Percentiles rank a stretch among this genome's conserved stretches.
Evolutionary conservation across 441 rosid species (phyloP).

Genomic region (Gossypium laxum): DNA sequence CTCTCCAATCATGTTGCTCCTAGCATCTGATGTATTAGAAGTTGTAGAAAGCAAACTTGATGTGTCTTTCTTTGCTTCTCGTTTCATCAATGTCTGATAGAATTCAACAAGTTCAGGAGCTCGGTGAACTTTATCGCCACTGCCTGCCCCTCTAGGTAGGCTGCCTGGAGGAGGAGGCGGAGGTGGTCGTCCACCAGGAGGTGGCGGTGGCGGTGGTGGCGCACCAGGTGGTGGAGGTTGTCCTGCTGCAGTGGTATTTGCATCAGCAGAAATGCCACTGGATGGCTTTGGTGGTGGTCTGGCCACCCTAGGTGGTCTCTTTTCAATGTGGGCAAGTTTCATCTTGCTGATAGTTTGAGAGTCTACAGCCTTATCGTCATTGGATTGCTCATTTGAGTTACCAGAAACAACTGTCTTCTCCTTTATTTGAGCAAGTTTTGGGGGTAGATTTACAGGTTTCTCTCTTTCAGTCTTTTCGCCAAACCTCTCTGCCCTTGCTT

Average conservation of each 20-base stretch:
- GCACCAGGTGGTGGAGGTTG: slow-evolving; percentile 49
- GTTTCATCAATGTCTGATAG: slow-evolving; percentile 89
- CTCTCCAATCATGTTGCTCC: slow-evolving; percentile 91
- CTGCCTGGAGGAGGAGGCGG: slow-evolving; percentile 81
- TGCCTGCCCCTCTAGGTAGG: slow-evolving; percentile 60
- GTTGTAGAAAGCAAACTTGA: slow-evolving; percentile 51
- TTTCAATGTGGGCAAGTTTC: slow-evolving; percentile 62
- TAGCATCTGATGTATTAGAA: slow-evolving; percentile 57
- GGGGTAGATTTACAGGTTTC: slow-evolving; percentile 40
- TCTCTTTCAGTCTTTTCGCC: slow-evolving; percentile 28
- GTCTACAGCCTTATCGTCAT: slow-evolving; percentile 35
- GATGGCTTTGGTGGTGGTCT: slow-evolving; percentile 76
- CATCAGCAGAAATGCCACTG: slow-evolving; percentile 27
- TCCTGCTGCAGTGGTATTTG: slow-evolving; percentile 31
- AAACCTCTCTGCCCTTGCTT: slow-evolving; percentile 68
- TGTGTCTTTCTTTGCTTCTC: slow-evolving; percentile 81
- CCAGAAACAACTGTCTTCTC: slow-evolving; percentile 43
- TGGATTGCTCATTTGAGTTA: slow-evolving; percentile 42
- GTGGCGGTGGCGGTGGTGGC: slow-evolving; percentile 37
- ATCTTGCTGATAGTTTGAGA: slow-evolving; percentile 52
- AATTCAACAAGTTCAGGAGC: slow-evolving; percentile 92
- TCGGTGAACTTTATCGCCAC: slow-evolving; percentile 75
- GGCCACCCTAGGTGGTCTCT: slow-evolving; percentile 72
- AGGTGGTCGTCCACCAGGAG: slow-evolving; percentile 59
- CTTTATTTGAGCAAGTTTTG: slow-evolving; percentile 63